phyloP scores from a whole-genome alignment of 23 red algal species.

The Agarophyton chilense region DNA sequence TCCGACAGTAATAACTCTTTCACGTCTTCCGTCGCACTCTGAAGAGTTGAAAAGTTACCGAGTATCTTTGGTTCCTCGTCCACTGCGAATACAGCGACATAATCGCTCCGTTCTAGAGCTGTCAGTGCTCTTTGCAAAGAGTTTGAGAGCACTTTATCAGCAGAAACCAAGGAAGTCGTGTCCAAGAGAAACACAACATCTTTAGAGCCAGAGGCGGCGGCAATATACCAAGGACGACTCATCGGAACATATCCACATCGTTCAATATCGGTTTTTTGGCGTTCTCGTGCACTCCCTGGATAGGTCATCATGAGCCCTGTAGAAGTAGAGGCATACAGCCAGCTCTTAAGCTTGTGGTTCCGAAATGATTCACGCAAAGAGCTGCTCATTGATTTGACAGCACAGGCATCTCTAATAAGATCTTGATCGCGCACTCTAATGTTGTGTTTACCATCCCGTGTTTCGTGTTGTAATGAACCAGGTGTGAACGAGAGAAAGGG shows the following conservation, averaged over 20 bases:
- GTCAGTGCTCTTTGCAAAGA: neutral
- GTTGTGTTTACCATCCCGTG: neutral
- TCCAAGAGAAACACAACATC: slow-evolving; percentile 45
- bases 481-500: neutral
- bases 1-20: neutral
- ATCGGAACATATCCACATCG: slow-evolving; percentile 27
- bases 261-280: neutral
- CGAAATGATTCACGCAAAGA: neutral
- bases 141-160: neutral
- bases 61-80: neutral
- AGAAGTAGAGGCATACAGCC: slow-evolving; percentile 20
- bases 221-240: slow-evolving; percentile 33
- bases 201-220: slow-evolving; percentile 20
- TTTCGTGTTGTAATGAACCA: neutral
- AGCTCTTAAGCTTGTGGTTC: neutral
- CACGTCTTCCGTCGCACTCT: neutral
- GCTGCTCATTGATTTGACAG: slow-evolving; percentile 12
- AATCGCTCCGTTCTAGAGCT: neutral
- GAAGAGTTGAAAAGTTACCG: neutral
- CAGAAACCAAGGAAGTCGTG: neutral
- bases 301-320: neutral
- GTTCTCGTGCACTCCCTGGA: neutral
- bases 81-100: slow-evolving; percentile 13
- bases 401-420: slow-evolving; percentile 27
- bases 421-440: neutral